Percentiles rank a stretch among this genome's conserved stretches.
Evolutionary conservation across 345 rosid genomes (phyloP).

Genomic region (Dipteronia sinensis): DNA sequence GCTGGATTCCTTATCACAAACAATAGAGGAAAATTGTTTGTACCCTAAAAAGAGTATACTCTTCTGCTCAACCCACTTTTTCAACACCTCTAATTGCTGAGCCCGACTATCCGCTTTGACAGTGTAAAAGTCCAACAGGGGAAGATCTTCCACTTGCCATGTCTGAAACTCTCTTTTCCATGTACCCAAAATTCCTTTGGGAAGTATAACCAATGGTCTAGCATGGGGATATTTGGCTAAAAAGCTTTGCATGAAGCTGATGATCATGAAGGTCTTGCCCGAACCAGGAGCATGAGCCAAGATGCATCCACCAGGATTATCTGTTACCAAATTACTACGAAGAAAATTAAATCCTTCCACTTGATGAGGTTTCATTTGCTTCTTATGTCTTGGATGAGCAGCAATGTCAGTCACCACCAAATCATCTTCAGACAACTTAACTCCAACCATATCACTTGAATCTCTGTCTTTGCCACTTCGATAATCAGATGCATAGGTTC

Average conservation of each 20-base stretch:
- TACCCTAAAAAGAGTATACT: constrained; percentile 88
- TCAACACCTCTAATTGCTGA: constrained; percentile 70
- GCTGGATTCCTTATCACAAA: constrained; percentile 56
- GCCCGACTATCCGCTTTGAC: constrained; percentile 66
- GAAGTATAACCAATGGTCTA: constrained; percentile 79
- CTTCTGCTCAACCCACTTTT: constrained; percentile 65
- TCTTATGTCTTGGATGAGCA: constrained; percentile 86
- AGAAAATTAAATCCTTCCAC: constrained; percentile 82
- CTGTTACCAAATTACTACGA: constrained; percentile 63
- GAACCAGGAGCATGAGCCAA: constrained; percentile 99
- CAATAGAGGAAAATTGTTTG: constrained; percentile 75
- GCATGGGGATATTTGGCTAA: constrained; percentile 79
- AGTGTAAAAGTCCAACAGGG: constrained; percentile 69
- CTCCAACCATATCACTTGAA: constrained; percentile 38
- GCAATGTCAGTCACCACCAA: constrained; percentile 53
- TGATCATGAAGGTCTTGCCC: constrained; percentile 90
- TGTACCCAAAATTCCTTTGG: constrained; percentile 77
- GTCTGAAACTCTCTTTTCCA: constrained; percentile 86
- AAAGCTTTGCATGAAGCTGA: constrained; percentile 89
- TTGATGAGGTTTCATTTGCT: constrained; percentile 90
- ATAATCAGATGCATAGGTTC: constrained; percentile 59
- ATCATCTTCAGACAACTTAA: constrained; percentile 55
- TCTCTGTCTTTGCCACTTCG: constrained; percentile 48
- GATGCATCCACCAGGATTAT: constrained; percentile 89
- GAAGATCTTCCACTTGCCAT: constrained; percentile 82